Base-by-base conservation (phyloP, 2,329 filamentous ascomycete species). In the Fusarium fujikuroi region DNA sequence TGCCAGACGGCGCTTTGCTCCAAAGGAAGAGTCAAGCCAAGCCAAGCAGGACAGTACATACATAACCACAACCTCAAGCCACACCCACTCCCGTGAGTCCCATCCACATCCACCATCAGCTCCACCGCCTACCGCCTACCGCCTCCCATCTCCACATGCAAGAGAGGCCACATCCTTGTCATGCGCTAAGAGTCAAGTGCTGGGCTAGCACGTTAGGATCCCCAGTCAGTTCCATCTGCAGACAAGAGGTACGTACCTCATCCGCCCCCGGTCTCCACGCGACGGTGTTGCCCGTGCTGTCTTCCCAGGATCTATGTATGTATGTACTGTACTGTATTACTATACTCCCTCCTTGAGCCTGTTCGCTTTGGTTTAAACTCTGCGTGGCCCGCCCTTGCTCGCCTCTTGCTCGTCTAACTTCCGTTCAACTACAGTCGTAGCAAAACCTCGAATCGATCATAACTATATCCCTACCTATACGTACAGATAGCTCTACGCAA, bases 351-450 rank as follows among this genome's bases (percentile, higher is more conserved):
- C 52, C 59, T 68, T 59, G 52, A 53, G 60, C 57, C 58, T 19
- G 47, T 47, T 56, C 49, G 67, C 69, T 62, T 72, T 74, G 66
- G 75, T 76, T 76, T 74, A 77, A 77, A 77, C 75, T 77, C 74
- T 75, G 52, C 52, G 63, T 74, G 62, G 56, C 52, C 73, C 68
- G 71, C 60, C 68, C 73, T 69, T 60, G 53, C 73, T 72, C 59
- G 46, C 65, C 49, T 60, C 50, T 60, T 52, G 56, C 65, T 62
- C 57, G 36, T 57, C 44, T 69, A 60, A 60, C 65, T 63, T 61
- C 59, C 63, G 58, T 69, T 63, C 64, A 60, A 60, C 49, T 63
- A 60, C 66, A 60, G 49, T 60, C 61, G 65, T 57, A 47, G 65
- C 63, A 63, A 62, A 62, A 36, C 36, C 40, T 32, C 34, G 39